A percentile compares a stretch with the other conserved stretches of the same genome.
Conservation (phyloP, 1,139 yeast species). For the Sugiyamaella xylanicola region DNA sequence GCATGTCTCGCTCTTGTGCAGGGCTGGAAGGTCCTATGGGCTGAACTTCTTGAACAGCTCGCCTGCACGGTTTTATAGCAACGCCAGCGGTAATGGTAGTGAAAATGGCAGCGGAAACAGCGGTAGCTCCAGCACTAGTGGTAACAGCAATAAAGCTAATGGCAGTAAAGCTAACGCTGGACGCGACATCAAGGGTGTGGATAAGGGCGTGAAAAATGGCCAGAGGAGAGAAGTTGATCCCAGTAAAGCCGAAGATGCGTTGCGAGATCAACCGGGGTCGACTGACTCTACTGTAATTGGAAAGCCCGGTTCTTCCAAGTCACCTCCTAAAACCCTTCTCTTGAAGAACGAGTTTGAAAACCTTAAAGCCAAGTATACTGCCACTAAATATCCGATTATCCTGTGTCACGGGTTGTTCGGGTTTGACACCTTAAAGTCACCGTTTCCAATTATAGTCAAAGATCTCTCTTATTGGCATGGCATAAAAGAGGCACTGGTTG, state of each 20-base stretch:
- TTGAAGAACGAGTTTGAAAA: slow-evolving; percentile 25
- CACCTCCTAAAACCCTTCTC: slow-evolving; percentile 6
- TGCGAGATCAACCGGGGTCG: background rate
- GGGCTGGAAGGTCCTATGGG: background rate
- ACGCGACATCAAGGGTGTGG: no score
- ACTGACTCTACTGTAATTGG: background rate
- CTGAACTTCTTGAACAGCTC: background rate
- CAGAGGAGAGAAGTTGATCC: background rate
- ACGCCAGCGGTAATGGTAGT: background rate
- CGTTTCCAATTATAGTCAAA: slow-evolving; percentile 50
- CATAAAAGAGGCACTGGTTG: slow-evolving; percentile 60
- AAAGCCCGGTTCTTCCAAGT: background rate
- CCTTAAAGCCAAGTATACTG: slow-evolving; percentile 42
- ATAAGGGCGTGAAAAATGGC: background rate
- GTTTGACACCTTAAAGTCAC: slow-evolving; percentile 55
- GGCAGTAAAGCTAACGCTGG: no score
- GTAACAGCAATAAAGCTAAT: no score
- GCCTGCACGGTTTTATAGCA: background rate
- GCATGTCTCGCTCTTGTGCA: background rate
- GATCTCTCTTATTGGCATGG: slow-evolving; percentile 79
- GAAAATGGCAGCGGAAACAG: background rate
- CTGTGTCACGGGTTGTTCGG: slow-evolving; percentile 87
- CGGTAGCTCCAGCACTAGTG: background rate
- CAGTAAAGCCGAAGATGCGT: background rate
- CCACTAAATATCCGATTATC: slow-evolving; percentile 63